Conservation (phyloP, 1,139 yeast species). For the Geotrichum australiense region DNA sequence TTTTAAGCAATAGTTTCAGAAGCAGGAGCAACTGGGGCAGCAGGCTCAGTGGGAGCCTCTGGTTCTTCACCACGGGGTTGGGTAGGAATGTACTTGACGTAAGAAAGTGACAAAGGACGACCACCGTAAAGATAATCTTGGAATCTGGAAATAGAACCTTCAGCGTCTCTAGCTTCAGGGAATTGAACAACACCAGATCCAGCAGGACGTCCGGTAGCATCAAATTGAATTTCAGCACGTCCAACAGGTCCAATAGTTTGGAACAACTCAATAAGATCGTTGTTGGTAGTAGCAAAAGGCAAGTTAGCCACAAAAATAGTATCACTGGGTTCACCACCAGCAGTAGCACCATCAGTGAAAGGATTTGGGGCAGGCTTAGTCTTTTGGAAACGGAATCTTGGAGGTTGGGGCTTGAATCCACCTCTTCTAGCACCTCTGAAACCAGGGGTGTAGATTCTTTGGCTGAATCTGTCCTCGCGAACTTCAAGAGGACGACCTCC, state of each 20-base stretch:
- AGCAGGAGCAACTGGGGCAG: slow-evolving; percentile 8
- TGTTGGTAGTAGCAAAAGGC: slow-evolving; percentile 82
- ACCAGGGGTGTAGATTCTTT: slow-evolving; percentile 30
- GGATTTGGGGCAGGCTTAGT: slow-evolving; percentile 28
- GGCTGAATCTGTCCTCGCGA: slow-evolving; percentile 39
- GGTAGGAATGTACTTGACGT: slow-evolving; percentile 35
- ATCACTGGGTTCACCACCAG: slow-evolving; percentile 57
- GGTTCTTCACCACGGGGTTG: slow-evolving; percentile 3
- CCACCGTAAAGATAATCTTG: slow-evolving; percentile 81
- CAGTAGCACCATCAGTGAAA: slow-evolving; percentile 58
- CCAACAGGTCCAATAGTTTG: slow-evolving; percentile 75
- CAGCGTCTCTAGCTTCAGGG: slow-evolving; percentile 61
- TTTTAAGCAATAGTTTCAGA: slow-evolving; percentile 11
- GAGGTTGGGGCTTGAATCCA: slow-evolving; percentile 12
- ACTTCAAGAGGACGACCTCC: slow-evolving; percentile 87
- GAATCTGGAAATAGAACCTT: slow-evolving; percentile 64
- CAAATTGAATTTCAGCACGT: slow-evolving; percentile 70
- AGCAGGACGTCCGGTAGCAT: slow-evolving; percentile 59
- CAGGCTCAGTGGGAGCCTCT: slow-evolving; percentile 6
- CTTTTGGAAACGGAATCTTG: slow-evolving; percentile 13
- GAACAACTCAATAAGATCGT: slow-evolving; percentile 79
- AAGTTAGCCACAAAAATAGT: slow-evolving; percentile 68
- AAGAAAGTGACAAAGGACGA: slow-evolving; percentile 59
- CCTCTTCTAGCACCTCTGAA: slow-evolving; percentile 23
- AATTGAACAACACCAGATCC: slow-evolving; percentile 85